Conservation (phyloP, 2,329 filamentous ascomycete genomes). For the Alternaria tenuissima region DNA sequence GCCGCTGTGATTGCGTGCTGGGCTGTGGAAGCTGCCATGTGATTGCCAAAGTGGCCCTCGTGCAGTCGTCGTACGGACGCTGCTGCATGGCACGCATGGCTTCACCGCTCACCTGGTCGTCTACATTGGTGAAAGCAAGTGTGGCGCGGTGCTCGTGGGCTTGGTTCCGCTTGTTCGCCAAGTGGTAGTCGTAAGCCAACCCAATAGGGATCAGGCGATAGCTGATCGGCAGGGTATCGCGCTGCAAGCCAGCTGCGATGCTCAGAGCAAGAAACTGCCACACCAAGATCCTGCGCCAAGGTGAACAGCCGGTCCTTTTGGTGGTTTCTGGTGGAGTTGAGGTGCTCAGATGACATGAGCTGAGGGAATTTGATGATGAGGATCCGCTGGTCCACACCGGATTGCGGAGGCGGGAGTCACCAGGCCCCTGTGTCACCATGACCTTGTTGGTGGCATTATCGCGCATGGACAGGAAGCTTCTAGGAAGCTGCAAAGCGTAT, state of each 20-base stretch:
- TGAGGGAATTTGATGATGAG: conserved; percentile 1
- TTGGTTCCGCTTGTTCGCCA: conserved; percentile 1
- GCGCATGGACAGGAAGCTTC: neutral
- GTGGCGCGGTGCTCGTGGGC: neutral
- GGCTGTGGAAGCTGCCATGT: neutral
- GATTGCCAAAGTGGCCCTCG: neutral
- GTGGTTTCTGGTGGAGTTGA: neutral
- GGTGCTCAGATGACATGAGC: conserved; percentile 1
- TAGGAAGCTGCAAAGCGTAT: neutral
- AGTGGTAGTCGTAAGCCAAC: neutral
- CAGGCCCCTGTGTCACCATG: neutral
- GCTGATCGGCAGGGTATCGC: neutral
- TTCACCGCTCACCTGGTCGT: conserved; percentile 1
- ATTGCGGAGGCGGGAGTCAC: conserved; percentile 3
- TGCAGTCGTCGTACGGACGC: neutral
- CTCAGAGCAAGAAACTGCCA: neutral
- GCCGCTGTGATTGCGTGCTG: neutral
- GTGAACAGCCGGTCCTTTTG: neutral
- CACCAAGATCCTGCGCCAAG: conserved; percentile 1
- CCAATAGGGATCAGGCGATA: conserved; percentile 3
- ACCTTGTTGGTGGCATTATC: neutral
- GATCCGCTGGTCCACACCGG: neutral
- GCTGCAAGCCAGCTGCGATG: neutral
- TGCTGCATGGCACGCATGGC: conserved; percentile 1
- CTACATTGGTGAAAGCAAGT: neutral